Conservation (phyloP, 2,329 filamentous ascomycete species). For the Paraconiothyrium brasiliense region DNA sequence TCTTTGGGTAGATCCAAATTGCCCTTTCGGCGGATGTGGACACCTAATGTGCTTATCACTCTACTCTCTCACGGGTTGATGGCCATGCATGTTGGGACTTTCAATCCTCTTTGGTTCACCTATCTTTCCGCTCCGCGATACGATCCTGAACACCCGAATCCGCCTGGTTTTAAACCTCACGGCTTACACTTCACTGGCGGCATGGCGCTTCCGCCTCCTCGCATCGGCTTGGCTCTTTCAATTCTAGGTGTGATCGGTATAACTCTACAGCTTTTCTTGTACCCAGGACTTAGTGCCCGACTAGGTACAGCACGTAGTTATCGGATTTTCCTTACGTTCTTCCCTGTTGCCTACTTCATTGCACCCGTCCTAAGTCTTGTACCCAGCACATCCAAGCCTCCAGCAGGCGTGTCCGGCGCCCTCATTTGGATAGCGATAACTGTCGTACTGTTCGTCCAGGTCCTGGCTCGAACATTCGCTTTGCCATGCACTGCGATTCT, state of each 20-base stretch:
- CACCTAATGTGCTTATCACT: conserved; percentile 55
- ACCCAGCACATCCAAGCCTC: conserved; percentile 51
- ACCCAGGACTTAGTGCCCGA: conserved; percentile 53
- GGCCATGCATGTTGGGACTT: conserved; percentile 59
- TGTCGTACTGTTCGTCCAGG: conserved; percentile 54
- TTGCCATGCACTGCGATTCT: conserved; percentile 67
- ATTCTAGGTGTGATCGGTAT: conserved; percentile 60
- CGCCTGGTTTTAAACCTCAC: conserved; percentile 46
- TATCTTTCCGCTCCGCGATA: conserved; percentile 59
- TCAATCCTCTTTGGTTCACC: conserved; percentile 61
- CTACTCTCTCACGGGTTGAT: conserved; percentile 57
- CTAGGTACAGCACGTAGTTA: conserved; percentile 55
- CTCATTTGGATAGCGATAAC: conserved; percentile 56
- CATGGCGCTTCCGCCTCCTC: conserved; percentile 57
- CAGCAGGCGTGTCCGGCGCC: conserved; percentile 51
- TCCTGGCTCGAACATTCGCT: conserved; percentile 60
- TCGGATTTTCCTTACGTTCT: conserved; percentile 53
- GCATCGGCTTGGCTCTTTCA: conserved; percentile 58
- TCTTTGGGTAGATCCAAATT: conserved; percentile 43
- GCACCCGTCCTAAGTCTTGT: conserved; percentile 56
- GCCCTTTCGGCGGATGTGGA: conserved; percentile 59
- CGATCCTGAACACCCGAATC: conserved; percentile 45
- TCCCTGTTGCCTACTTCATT: conserved; percentile 56
- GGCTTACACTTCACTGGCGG: conserved; percentile 59
- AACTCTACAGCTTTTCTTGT: conserved; percentile 56